These are phyloP conservation scores for Eucalyptus shirleyi DNA, from an alignment of 345 rosid species.

Conservation along the genomic window DNA sequence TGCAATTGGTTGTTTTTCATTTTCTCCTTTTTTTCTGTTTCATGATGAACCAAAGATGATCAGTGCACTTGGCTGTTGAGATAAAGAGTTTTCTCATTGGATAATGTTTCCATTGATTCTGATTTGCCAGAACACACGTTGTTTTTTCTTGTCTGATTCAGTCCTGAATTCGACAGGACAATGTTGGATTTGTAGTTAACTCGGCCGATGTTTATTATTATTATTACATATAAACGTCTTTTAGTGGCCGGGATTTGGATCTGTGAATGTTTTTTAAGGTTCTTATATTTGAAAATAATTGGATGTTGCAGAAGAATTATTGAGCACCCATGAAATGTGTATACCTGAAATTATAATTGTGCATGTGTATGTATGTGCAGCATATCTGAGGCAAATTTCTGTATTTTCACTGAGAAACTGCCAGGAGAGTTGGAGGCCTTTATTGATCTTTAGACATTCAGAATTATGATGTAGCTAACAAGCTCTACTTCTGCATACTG, in stretches of 20 bases:
- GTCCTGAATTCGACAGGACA: neutral
- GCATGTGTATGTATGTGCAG: neutral
- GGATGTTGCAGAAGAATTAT: neutral
- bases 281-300: neutral
- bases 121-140: neutral
- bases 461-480: neutral
- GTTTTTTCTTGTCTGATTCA: neutral
- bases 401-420: neutral
- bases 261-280: neutral
- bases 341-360: neutral
- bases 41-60: neutral
- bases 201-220: neutral
- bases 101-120: neutral
- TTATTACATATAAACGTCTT: neutral
- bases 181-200: neutral
- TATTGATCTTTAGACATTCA: neutral
- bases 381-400: neutral
- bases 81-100: neutral
- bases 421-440: neutral
- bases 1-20: neutral
- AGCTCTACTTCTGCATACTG: neutral
- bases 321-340: neutral
- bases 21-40: neutral
- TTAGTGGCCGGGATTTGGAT: neutral
- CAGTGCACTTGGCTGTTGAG: neutral